These are phyloP conservation scores for Lantana camara DNA, from an alignment of 257 asterid genomes.

Conservation along the genomic window DNA sequence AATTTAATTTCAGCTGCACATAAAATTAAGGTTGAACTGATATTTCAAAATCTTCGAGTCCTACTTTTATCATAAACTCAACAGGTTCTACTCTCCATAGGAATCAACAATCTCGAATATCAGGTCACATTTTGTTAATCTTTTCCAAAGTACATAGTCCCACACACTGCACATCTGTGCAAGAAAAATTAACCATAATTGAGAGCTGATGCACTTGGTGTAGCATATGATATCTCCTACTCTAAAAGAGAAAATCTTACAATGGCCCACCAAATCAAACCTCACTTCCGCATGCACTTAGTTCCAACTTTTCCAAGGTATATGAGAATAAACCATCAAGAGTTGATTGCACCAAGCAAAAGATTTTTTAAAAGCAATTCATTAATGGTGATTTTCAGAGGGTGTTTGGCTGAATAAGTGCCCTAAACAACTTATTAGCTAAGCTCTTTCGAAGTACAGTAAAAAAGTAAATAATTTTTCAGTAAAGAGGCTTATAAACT, in stretches of 20 bases:
- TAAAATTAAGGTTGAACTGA: background rate
- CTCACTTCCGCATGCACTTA: conserved; percentile 5
- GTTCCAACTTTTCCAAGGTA: background rate
- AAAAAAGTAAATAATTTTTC: too few species aligned
- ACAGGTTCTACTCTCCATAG: background rate
- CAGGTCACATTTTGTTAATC: background rate
- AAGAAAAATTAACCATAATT: background rate
- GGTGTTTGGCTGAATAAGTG: too few species aligned
- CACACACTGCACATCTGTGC: background rate
- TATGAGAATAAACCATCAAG: conserved; percentile 5
- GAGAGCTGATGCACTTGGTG: background rate
- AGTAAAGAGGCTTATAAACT: too few species aligned
- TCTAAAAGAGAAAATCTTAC: background rate
- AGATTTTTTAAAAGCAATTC: background rate
- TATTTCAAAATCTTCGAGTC: background rate
- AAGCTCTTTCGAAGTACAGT: too few species aligned
- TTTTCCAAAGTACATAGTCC: background rate
- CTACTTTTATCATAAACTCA: background rate
- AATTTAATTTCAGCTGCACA: background rate
- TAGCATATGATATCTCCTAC: background rate
- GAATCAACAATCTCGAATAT: background rate
- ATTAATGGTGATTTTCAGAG: background rate
- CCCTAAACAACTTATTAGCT: too few species aligned
- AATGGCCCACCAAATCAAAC: conserved; percentile 24
- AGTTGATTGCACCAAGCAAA: background rate